Evolutionary conservation across 2,329 filamentous ascomycete species (phyloP), one percentile per base, ranked within the genome.

Genomic region (Hypoxylon sp.): DNA sequence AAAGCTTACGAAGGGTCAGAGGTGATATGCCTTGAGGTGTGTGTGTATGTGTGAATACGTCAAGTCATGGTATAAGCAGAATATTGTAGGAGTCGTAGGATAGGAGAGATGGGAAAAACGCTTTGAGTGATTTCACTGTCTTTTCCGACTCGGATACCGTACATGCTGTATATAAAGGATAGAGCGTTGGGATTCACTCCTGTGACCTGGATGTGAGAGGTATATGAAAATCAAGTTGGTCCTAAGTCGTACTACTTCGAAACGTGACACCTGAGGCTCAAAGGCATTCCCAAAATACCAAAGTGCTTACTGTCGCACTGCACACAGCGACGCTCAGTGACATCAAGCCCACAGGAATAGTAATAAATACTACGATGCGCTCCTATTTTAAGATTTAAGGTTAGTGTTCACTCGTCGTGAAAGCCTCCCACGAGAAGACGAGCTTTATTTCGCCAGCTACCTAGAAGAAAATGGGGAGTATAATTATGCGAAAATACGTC

Each of bases 401-500:
- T 21, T 21, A 17, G 17, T 19, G 2, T 7, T 44, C n/a, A 44
- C 19, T 44, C 17, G n/a, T n/a, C n/a, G n/a, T 19, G 17, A 11
- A 42, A 21, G n/a, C 19, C n/a, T n/a, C n/a, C 39, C 15, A 37
- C 4, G 13, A 55, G 27, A 19, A 24, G 13, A 19, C 8, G 19
- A n/a, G n/a, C n/a, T n/a, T n/a, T n/a, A n/a, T 52, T 35, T 29
- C 57, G 21, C 11, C 17, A 35, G 15, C 10, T 50, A 46, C 15
- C 13, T 47, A 15, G 6, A 29, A 60, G n/a, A 42, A 35, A 48
- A 59, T 56, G 56, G 11, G 32, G 54, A 65, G 42, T 62, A 62
- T 63, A 60, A 69, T 69, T 69, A 69, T 54, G 46, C 27, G 48
- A 48, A 60, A 66, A 39, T 6, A 62, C 65, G 58, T 62, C 67